Base-by-base conservation (phyloP, 1,284 basidiomycete genomes). In the Irpex sp. region DNA sequence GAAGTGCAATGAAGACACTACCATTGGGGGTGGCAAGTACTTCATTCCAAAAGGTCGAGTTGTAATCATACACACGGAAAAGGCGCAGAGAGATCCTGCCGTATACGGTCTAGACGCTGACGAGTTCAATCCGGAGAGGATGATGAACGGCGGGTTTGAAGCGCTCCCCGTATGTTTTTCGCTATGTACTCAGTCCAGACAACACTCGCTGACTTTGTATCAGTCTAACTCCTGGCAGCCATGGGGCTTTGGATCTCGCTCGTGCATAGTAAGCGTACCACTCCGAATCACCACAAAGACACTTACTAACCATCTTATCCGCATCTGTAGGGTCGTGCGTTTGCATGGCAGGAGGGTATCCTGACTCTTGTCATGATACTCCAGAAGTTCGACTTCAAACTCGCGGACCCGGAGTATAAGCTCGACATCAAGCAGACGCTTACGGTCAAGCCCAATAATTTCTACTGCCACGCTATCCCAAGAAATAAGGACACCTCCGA, bases 301-400 rank as follows among this genome's bases (percentile, higher is more conserved):
- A 36, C 9, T 26, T 17, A 13, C 5, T 26, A 4, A 26, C 21
- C 11, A 15, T 9, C 21, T 2, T 37, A 26, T 59, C 3, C 26
- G 26, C 4, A 4, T 26, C 26, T 26, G 5, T 54, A 72, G 72
- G 77, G 80, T 7, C 74, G 82, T 3, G 75, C 79, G 0, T 80
- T 84, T 54, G 80, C 82, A 0, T 78, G 79, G 77, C 82, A 84
- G 66, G 82, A 84, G 69, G 76, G 80, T 5, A 63, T 71, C 40
- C 75, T 83, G 26, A 76, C 80, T 5, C 64, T 71, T 44, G 74
- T 83, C 34, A 77, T 77, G 13, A 67, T 83, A 21, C 71, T 82
- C 57, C 78, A 80, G 65, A 75, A 76, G 58, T 83, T 84, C 70
- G 81, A 84, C 66, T 68, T 83, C 48, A 71, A 71, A 17, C 66